Percentiles rank a stretch among this genome's conserved stretches.
phyloP scores from a whole-genome alignment of 2,329 filamentous ascomycete genomes.

The Botrytis fabae region DNA sequence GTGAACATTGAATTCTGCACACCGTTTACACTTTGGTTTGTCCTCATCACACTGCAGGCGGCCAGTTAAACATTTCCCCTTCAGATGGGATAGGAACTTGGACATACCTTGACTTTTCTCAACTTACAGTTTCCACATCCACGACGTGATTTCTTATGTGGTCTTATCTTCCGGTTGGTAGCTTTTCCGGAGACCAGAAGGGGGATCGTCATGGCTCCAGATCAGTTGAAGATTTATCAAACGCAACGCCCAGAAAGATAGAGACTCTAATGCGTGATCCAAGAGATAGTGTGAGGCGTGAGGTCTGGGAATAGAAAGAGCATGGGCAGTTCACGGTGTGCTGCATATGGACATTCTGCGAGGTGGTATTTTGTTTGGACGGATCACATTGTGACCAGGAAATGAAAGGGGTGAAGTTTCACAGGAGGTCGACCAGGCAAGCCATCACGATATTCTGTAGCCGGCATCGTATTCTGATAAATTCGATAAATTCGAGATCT shows the following conservation, averaged over 20 bases:
- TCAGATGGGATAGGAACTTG: background rate
- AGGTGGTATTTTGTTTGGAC: background rate
- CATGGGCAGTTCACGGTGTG: no score
- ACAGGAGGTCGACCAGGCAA: background rate
- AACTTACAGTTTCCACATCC: constrained; percentile 60
- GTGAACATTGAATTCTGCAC: constrained; percentile 48
- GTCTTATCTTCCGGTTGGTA: constrained; percentile 27
- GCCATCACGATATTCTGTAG: background rate
- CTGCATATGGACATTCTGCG: background rate
- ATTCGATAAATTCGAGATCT: background rate
- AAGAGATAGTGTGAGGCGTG: no score
- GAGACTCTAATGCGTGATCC: background rate
- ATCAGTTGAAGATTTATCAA: background rate
- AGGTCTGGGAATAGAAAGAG: background rate
- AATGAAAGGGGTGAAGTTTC: background rate
- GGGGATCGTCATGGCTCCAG: background rate
- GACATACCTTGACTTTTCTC: constrained; percentile 51
- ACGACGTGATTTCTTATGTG: constrained; percentile 54
- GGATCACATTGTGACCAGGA: background rate
- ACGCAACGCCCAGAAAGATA: background rate
- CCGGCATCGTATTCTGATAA: background rate
- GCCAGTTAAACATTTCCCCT: background rate
- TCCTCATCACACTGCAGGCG: constrained; percentile 53
- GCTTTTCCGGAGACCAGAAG: background rate
- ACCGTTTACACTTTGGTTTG: constrained; percentile 52